A percentile compares a stretch with the other conserved stretches of the same genome.
phyloP scores from a whole-genome alignment of 306 rosid species.

The Glycyrrhiza uralensis region DNA sequence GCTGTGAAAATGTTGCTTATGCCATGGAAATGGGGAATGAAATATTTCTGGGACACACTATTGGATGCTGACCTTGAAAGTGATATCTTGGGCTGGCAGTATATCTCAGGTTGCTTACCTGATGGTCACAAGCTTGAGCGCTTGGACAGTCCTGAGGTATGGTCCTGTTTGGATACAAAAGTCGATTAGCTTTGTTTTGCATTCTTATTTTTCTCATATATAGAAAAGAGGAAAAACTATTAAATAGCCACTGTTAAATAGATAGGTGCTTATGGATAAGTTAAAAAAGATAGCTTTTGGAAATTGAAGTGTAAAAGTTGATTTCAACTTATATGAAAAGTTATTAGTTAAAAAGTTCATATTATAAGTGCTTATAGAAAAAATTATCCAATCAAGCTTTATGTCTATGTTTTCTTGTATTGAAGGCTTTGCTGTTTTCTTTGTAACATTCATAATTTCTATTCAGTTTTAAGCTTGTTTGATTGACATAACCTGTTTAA shows the following conservation, averaged over 20 bases:
- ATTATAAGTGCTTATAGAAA: too few species aligned
- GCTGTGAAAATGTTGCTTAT: slow-evolving; percentile 81
- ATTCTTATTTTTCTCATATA: too few species aligned
- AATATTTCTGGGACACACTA: slow-evolving; percentile 98
- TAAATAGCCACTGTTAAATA: too few species aligned
- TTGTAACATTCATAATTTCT: background rate
- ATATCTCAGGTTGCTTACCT: slow-evolving; percentile 88
- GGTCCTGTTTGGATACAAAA: too few species aligned
- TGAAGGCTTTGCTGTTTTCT: background rate
- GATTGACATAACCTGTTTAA: background rate
- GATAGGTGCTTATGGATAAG: too few species aligned
- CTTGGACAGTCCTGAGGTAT: slow-evolving; percentile 89
- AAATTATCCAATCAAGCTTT: too few species aligned
- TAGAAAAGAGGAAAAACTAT: too few species aligned
- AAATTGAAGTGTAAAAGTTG: too few species aligned
- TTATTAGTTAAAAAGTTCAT: too few species aligned
- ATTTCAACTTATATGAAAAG: too few species aligned
- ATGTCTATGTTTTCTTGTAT: background rate
- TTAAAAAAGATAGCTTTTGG: too few species aligned
- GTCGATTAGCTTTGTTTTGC: too few species aligned
- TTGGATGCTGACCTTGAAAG: slow-evolving; percentile 95
- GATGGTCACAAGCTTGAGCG: slow-evolving; percentile 93
- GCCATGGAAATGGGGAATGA: slow-evolving; percentile 99
- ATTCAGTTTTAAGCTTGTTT: background rate
- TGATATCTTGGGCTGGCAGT: slow-evolving; percentile 97